Conservation (phyloP, 1,284 basidiomycete genomes). For the Cryptococcus floricola region DNA sequence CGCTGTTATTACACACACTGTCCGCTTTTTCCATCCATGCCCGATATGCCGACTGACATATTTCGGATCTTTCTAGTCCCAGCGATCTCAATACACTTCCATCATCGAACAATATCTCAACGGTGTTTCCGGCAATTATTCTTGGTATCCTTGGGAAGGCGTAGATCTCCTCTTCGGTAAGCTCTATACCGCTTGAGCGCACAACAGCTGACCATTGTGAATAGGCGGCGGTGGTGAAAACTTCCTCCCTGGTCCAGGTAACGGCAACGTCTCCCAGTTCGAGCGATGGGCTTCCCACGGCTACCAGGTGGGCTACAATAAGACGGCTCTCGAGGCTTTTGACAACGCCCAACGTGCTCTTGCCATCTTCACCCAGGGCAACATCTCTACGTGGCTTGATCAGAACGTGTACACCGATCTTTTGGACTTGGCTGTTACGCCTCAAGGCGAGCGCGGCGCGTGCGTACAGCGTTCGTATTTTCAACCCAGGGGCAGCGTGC, state of each 20-base stretch:
- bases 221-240: conserved; percentile 48
- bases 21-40: too few relatives aligned
- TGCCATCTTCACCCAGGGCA: conserved; percentile 47
- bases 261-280: conserved; percentile 47
- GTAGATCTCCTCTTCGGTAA: conserved; percentile 44
- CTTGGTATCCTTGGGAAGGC: conserved; percentile 31
- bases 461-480: conserved; percentile 20
- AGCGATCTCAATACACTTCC: too few relatives aligned
- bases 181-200: conserved; percentile 34
- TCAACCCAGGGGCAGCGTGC: too few relatives aligned
- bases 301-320: conserved; percentile 48
- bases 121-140: too few relatives aligned
- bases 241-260: conserved; percentile 38
- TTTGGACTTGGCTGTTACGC: conserved; percentile 32
- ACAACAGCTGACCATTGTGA: conserved; percentile 19
- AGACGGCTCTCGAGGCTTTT: conserved; percentile 42
- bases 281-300: conserved; percentile 42
- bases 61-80: too few relatives aligned
- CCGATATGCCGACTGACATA: too few relatives aligned
- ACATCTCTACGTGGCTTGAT: conserved; percentile 50
- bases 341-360: conserved; percentile 46
- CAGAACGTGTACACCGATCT: conserved; percentile 47
- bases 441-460: conserved; percentile 36
- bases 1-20: too few relatives aligned
- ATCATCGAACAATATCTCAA: too few relatives aligned